These are phyloP conservation scores for Pyricularia pennisetigena DNA, from an alignment of 2,329 filamentous ascomycete species.

Conservation along the genomic window DNA sequence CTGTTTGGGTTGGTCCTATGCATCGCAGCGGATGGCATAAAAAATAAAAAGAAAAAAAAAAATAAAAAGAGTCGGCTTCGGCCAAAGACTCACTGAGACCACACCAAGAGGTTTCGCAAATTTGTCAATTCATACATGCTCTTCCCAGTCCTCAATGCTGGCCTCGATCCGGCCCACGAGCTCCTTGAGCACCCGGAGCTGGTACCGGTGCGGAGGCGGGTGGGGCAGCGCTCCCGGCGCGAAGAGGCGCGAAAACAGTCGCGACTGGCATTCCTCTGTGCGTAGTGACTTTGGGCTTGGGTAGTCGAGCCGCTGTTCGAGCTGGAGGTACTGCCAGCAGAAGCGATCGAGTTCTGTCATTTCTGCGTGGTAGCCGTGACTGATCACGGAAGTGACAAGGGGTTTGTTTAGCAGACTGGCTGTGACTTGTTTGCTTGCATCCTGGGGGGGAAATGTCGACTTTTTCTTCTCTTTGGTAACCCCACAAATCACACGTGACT, in stretches of 20 bases:
- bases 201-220: constrained; percentile 59
- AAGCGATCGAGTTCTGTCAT: constrained; percentile 25
- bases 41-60: background rate
- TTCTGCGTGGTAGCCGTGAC: background rate
- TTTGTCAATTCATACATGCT: constrained; percentile 60
- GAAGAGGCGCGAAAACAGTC: constrained; percentile 59
- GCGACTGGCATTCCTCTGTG: constrained; percentile 51
- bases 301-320: constrained; percentile 55
- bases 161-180: constrained; percentile 61
- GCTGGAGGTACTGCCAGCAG: constrained; percentile 70
- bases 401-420: background rate
- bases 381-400: background rate
- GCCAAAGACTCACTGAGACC: background rate
- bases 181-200: constrained; percentile 61
- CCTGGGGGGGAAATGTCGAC: background rate
- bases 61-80: background rate
- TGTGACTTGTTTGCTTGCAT: background rate
- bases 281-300: constrained; percentile 51
- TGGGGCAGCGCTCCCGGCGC: constrained; percentile 41
- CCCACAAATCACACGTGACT: background rate
- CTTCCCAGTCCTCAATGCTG: constrained; percentile 70
- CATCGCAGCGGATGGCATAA: background rate
- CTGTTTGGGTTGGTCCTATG: background rate
- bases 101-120: background rate
- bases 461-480: background rate